Evolutionary conservation across 306 rosid genomes (phyloP).

Genomic region (Pueraria montana): DNA sequence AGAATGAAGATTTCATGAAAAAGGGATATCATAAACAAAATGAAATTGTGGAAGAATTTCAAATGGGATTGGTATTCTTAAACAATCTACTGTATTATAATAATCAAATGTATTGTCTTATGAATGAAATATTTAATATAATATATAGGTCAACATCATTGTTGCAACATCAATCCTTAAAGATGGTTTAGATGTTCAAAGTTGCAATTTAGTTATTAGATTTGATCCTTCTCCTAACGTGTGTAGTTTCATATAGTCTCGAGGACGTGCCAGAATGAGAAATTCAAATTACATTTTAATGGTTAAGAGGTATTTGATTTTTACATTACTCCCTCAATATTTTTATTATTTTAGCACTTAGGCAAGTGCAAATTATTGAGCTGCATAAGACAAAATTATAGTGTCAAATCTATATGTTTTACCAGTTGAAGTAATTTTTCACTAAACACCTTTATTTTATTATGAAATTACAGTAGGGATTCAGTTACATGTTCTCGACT

Average conservation of each 20-base stretch:
- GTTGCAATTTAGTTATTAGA: slow-evolving; percentile 89
- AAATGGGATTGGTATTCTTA: slow-evolving; percentile 74
- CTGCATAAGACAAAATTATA: neutral
- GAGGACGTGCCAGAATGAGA: slow-evolving; percentile 89
- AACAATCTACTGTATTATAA: slow-evolving; percentile 10
- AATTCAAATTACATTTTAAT: slow-evolving; percentile 82
- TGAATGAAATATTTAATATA: slow-evolving; percentile 37
- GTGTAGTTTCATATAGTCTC: slow-evolving; percentile 88
- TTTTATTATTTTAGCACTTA: neutral
- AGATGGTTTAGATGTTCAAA: slow-evolving; percentile 94
- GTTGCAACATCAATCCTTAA: slow-evolving; percentile 97
- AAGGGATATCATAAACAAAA: too few species aligned
- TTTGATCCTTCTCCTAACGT: slow-evolving; percentile 89
- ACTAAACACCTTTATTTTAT: slow-evolving; percentile 19
- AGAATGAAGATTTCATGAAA: too few species aligned
- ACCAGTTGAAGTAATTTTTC: neutral
- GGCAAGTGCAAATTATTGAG: neutral
- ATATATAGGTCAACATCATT: slow-evolving; percentile 78
- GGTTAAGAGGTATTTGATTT: slow-evolving; percentile 69
- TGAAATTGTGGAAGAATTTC: slow-evolving; percentile 84
- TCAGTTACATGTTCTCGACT: slow-evolving; percentile 64
- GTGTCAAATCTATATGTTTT: slow-evolving; percentile 22
- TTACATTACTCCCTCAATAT: neutral
- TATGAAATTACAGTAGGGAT: slow-evolving; percentile 71
- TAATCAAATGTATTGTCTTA: slow-evolving; percentile 28